Evolutionary conservation across 2,329 filamentous ascomycete species (phyloP), one percentile per base, ranked within the genome.

Genomic region (Fusarium udum): DNA sequence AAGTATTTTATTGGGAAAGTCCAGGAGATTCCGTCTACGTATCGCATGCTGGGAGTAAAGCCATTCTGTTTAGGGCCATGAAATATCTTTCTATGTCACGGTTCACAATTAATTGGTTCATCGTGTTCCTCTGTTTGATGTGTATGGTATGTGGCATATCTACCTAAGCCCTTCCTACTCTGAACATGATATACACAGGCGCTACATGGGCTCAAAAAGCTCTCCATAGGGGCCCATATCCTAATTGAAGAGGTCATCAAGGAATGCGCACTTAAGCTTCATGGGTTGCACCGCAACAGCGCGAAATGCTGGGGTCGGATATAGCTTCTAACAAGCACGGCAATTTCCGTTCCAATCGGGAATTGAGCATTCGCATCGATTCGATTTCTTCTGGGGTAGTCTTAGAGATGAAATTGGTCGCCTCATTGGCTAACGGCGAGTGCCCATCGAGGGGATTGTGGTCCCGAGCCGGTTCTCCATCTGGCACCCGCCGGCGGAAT

Each of bases 11-110:
- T 13, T 4, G 14, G 7, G 4, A 22, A 32, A 16, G 8, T 18
- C n/a, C n/a, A n/a, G n/a, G n/a, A n/a, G n/a, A n/a, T n/a, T n/a
- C n/a, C n/a, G n/a, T n/a, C n/a, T n/a, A n/a, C n/a, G n/a, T 13
- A 39, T 22, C 1, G 6, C 6, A 22, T 16, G 4, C 3, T 3
- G 4, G 26, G 7, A 32, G 28, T 4, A 49, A 10, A 49, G 28
- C 6, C 10, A 10, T 22, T 49, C 1, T 6, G n/a, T 16, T 11
- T 0, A 7, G 0, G 5, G n/a, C 18, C 8, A 1, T 49, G 3
- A 49, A 6, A n/a, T 16, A 12, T 20, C 7, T 12, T 16, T 18
- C 4, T 32, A 2, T 4, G 10, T 7, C 7, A 49, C 22, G 3
- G 6, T 13, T 6, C 22, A 32, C 4, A n/a, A 16, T n/a, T 11